phyloP scores from a whole-genome alignment of 2,329 filamentous ascomycete species.

The Colletotrichum sp. region DNA sequence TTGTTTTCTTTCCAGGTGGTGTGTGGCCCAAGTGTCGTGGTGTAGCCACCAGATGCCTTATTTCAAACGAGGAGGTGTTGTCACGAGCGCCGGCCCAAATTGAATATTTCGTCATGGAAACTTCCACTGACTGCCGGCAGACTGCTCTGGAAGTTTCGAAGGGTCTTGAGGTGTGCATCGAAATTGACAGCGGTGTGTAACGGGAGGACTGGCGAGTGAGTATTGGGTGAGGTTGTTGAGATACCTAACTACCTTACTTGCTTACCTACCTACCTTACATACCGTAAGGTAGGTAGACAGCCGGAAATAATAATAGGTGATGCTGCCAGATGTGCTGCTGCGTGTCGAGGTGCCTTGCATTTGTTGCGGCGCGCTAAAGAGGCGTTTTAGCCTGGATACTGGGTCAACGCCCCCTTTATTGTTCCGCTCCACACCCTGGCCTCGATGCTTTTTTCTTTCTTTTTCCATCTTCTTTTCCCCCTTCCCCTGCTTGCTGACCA shows the following conservation, averaged over 20 bases:
- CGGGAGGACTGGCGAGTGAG: background rate
- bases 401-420: background rate
- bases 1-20: background rate
- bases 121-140: background rate
- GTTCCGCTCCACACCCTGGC: background rate
- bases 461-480: background rate
- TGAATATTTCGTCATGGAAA: conserved; percentile 1
- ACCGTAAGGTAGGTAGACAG: background rate
- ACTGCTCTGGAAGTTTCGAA: background rate
- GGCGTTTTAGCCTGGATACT: conserved; percentile 12
- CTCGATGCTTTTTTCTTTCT: background rate
- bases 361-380: conserved; percentile 13
- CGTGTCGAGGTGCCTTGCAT: conserved; percentile 16
- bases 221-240: background rate
- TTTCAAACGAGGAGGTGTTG: background rate
- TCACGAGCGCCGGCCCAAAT: conserved; percentile 2
- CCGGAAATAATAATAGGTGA: background rate
- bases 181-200: background rate
- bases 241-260: background rate
- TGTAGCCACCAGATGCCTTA: background rate
- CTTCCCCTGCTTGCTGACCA: background rate
- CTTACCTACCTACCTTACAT: background rate
- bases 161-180: background rate
- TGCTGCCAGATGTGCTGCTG: background rate
- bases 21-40: conserved; percentile 2